Evolutionary conservation across 495 filamentous ascomycete species (phyloP), one percentile per base, ranked within the genome.

Genomic region (Aspergillus homomorphus): DNA sequence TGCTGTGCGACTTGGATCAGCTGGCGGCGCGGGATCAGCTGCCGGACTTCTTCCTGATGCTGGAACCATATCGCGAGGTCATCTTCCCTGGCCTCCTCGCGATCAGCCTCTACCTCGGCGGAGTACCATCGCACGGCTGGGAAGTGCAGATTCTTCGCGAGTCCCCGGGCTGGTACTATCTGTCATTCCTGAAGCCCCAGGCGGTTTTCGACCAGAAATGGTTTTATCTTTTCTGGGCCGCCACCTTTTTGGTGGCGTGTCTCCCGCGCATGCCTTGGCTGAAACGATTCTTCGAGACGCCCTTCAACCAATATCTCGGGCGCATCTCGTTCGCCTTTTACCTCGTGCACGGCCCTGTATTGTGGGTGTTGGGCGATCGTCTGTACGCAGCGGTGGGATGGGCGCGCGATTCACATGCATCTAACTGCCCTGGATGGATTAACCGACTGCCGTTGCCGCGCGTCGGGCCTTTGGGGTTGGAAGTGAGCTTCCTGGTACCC

Each of bases 341-440:
- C 60, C 67, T 84, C 43, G 75, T 84, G 5, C 82, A 84, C 61
- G 80, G 79, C n/a, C 78, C 78, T 2, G 69, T 80, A 14, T 64
- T 80, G 19, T 72, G 67, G 67, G 66, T 64, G 3, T 56, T 77
- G 24, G 73, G 67, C 18, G 74, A 78, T 55, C 56, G 77, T 20
- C 9, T 81, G 5, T 86, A 87, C 65, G 71, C 77, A 4, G 80
- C 81, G 9, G 71, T 73, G 0, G 84, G 84, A 0, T 83, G 78
- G 70, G 55, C 55, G 24, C 69, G 66, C 22, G 72, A 77, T 15
- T 57, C 58, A 8, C 72, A 80, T 55, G 23, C 59, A 10, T 51
- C 57, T 16, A 63, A 76, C 23, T 66, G 81, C 28, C 64, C 73
- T 8, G 55, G 64, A 4, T 83, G 80, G 78, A 64, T 80, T 45